Conservation (phyloP, 495 filamentous ascomycete species). For the Penicillium pancosmium region DNA sequence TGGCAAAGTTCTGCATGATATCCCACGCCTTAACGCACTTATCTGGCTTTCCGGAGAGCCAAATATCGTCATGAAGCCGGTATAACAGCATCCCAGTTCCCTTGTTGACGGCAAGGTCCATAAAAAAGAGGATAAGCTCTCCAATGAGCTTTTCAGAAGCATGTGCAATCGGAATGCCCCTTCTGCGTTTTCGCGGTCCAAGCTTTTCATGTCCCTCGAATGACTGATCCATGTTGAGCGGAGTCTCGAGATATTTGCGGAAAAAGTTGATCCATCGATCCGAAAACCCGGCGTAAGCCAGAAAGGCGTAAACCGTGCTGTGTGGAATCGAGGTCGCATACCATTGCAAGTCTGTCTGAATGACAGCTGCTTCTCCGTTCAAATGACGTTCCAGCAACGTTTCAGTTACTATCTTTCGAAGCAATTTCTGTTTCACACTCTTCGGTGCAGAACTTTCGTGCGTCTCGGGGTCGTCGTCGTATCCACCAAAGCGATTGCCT, state of each 20-base stretch:
- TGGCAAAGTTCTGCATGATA: slow-evolving; percentile 49
- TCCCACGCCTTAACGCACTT: slow-evolving; percentile 56
- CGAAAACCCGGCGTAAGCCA: slow-evolving; percentile 56
- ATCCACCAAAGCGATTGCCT: slow-evolving; percentile 23
- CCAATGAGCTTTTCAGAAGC: slow-evolving; percentile 54
- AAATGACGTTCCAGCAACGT: slow-evolving; percentile 53
- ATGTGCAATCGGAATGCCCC: slow-evolving; percentile 57
- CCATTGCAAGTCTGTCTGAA: slow-evolving; percentile 59
- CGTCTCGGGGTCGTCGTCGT: slow-evolving; percentile 21
- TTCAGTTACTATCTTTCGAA: slow-evolving; percentile 59
- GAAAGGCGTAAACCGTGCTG: slow-evolving; percentile 50
- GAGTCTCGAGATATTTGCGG: slow-evolving; percentile 54
- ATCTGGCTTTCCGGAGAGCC: slow-evolving; percentile 56
- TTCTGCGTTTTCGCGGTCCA: slow-evolving; percentile 44
- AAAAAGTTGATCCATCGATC: slow-evolving; percentile 59
- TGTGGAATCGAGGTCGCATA: slow-evolving; percentile 55
- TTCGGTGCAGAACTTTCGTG: slow-evolving; percentile 25
- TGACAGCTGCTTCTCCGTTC: slow-evolving; percentile 53
- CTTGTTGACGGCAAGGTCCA: slow-evolving; percentile 62
- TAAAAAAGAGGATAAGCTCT: slow-evolving; percentile 59
- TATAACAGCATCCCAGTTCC: slow-evolving; percentile 52
- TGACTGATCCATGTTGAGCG: slow-evolving; percentile 49
- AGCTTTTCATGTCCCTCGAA: slow-evolving; percentile 24
- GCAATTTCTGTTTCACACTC: slow-evolving; percentile 52
- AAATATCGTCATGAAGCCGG: slow-evolving; percentile 62